Evolutionary conservation across 2,329 filamentous ascomycete species (phyloP), one percentile per base, ranked within the genome.

Genomic region (Trichoderma sp.): DNA sequence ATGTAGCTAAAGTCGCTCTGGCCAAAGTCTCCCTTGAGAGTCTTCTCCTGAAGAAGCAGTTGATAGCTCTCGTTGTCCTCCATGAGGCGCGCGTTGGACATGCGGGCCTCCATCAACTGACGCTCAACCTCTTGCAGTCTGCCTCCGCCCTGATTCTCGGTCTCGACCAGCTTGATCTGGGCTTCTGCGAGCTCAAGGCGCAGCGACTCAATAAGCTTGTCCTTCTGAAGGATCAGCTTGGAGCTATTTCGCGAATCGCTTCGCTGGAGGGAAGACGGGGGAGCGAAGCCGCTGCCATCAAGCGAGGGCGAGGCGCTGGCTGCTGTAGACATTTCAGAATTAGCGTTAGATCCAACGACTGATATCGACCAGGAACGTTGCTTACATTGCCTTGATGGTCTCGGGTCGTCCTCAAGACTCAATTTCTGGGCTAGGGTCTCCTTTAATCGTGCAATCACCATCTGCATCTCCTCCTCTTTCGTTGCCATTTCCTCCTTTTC

Each of bases 11-110:
- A 94, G 78, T 95, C 92, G 76, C 88, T 92, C 79, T 92, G 94
- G 78, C 89, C 88, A 80, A 98, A 95, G 79, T 98, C 95, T 34
- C 96, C 96, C 79, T 97, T 97, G 72, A 99, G 88, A 1, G 96
- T 98, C 86, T 94, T 95, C 82, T 98, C 95, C 79, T 94, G 94
- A 28, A 99, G 89, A 21, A 99, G 89, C 47, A 98, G 88, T 82
- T 98, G 95, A 82, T 97, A 99, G 83, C 94, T 97, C 83, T 99
- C 96, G 78, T 98, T 98, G 82, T 99, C 96, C 83, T 99, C 96
- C 93, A 98, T 96, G 74, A 99, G 86, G 60, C 95, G 90, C 71
- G 96, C 96, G 79, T 98, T 99, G 76, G 94, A 92, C 92, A 98
- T 96, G 77, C 95, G 93, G 51, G 94, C 92, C 79, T 98, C 95